Evolutionary conservation across 257 asterid species (phyloP).

Genomic region (Forsythia viridissima): DNA sequence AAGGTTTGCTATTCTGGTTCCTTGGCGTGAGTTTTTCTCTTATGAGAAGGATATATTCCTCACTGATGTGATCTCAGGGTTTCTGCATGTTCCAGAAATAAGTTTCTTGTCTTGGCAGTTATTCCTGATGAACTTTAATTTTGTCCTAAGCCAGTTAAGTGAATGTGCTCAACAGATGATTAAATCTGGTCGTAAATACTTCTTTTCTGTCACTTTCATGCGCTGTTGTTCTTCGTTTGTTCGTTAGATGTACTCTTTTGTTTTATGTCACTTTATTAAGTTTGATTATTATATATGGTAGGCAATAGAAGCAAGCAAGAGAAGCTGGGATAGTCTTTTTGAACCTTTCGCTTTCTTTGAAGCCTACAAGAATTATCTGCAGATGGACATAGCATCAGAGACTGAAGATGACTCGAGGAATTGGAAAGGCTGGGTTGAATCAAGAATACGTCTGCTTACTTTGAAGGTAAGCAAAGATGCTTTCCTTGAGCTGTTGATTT

Average conservation of each 20-base stretch:
- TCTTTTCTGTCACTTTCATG: background rate
- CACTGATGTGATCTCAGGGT: background rate
- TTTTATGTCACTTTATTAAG: constrained; percentile 5
- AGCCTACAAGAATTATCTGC: constrained; percentile 82
- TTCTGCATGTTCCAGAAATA: background rate
- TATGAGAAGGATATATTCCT: background rate
- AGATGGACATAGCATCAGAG: constrained; percentile 79
- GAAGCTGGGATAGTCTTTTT: constrained; percentile 58
- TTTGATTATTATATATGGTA: constrained; percentile 26
- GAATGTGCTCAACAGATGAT: constrained; percentile 15
- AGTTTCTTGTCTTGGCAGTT: background rate
- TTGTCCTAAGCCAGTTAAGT: background rate
- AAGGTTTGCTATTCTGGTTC: background rate
- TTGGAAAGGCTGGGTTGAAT: constrained; percentile 97
- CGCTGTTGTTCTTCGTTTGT: constrained; percentile 10
- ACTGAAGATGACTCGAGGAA: constrained; percentile 65
- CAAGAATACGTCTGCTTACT: constrained; percentile 79
- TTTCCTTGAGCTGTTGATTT: constrained; percentile 5
- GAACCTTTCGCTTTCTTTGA: constrained; percentile 82
- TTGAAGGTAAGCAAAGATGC: constrained; percentile 47
- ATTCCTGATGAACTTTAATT: background rate
- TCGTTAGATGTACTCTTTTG: background rate
- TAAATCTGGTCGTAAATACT: background rate
- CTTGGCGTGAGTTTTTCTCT: background rate
- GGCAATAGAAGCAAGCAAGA: constrained; percentile 72